Percentiles rank a stretch among this genome's conserved stretches.
Evolutionary conservation across 148 eudicot genomes (phyloP).

Genomic region (Chenopodium suecicum): DNA sequence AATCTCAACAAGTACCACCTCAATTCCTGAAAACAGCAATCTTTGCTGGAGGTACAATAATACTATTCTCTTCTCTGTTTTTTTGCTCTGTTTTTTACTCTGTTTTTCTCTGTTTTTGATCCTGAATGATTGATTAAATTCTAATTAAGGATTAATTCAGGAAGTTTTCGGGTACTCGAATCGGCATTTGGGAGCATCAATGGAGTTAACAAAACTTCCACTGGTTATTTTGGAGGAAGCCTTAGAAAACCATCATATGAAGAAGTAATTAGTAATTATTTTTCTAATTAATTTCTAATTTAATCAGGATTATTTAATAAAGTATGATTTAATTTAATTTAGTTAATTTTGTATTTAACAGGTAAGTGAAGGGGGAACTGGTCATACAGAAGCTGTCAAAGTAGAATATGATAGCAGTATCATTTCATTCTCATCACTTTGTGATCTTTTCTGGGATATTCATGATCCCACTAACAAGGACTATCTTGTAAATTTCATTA

Average conservation of each 20-base stretch:
- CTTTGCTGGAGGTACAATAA: constrained; percentile 28
- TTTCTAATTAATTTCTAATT: too few species aligned
- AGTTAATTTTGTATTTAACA: neutral
- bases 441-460: constrained; percentile 34
- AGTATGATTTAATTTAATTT: neutral
- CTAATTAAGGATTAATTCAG: neutral
- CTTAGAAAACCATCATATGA: constrained; percentile 33
- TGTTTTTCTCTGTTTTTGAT: neutral
- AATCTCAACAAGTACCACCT: constrained; percentile 3
- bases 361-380: constrained; percentile 42
- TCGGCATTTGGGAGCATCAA: constrained; percentile 36
- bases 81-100: neutral
- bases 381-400: constrained; percentile 41
- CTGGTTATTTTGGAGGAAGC: constrained; percentile 37
- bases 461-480: constrained; percentile 43
- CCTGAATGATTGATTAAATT: neutral
- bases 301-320: neutral
- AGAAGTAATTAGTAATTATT: constrained; percentile 8
- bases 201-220: constrained; percentile 32
- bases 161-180: constrained; percentile 33
- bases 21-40: constrained; percentile 13
- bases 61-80: neutral
- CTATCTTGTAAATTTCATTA: constrained; percentile 25
- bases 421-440: constrained; percentile 28
- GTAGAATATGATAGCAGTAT: constrained; percentile 28